phyloP scores from a whole-genome alignment of 306 rosid species.

The Malus asiatica region DNA sequence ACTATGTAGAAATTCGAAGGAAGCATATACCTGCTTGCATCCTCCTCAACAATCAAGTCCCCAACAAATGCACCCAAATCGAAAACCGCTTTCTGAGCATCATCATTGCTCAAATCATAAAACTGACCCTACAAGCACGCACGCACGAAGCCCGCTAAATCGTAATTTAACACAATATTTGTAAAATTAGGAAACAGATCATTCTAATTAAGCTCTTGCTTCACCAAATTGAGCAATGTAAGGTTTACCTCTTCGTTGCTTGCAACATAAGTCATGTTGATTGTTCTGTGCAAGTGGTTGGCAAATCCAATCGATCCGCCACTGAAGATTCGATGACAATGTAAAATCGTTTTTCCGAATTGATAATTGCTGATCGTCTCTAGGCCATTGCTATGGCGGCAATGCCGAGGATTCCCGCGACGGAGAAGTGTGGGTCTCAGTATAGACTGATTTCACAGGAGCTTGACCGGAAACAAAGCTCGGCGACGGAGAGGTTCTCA shows the following conservation, averaged over 20 bases:
- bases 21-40: conserved; percentile 47
- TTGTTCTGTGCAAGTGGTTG: neutral
- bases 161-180: neutral
- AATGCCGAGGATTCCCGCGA: neutral
- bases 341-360: too few species aligned
- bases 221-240: neutral
- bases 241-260: conserved; percentile 21
- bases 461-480: neutral
- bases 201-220: neutral
- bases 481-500: neutral
- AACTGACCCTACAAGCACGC: conserved; percentile 34
- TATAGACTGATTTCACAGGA: neutral
- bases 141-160: neutral
- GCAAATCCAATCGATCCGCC: neutral
- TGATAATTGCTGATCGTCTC: too few species aligned
- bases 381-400: too few species aligned
- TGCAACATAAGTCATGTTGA: conserved; percentile 32
- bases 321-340: too few species aligned
- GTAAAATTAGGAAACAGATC: neutral
- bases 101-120: conserved; percentile 21
- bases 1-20: neutral
- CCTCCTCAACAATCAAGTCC: conserved; percentile 71
- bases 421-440: neutral
- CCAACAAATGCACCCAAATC: conserved; percentile 85
- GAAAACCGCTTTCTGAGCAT: conserved; percentile 37